Conservation (phyloP, 2,329 filamentous ascomycete genomes). For the Dactylonectria macrodidyma region DNA sequence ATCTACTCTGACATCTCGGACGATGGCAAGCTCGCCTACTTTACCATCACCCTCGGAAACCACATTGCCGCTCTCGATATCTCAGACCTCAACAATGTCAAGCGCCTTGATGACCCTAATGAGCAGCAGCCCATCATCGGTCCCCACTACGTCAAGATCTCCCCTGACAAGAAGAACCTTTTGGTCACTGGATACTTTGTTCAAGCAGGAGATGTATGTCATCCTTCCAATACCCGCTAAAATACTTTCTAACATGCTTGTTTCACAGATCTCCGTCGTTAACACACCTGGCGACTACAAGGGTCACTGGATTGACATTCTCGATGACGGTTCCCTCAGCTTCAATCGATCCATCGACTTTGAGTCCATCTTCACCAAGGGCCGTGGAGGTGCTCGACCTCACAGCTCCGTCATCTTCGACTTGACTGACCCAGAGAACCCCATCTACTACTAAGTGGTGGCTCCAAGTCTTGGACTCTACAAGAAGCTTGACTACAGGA, state of each 20-base stretch:
- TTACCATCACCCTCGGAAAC: conserved; percentile 73
- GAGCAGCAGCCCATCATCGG: conserved; percentile 72
- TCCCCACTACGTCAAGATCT: conserved; percentile 76
- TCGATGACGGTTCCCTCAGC: conserved; percentile 66
- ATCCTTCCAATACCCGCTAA: fast-evolving
- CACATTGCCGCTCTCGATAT: conserved; percentile 73
- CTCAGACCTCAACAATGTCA: conserved; percentile 71
- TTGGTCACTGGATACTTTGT: conserved; percentile 78
- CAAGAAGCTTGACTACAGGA: too few species aligned
- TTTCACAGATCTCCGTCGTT: conserved; percentile 66
- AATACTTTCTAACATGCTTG: conserved; percentile 20
- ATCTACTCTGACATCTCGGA: conserved; percentile 74
- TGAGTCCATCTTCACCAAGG: conserved; percentile 62
- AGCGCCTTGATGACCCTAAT: conserved; percentile 73
- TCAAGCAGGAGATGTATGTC: conserved; percentile 67
- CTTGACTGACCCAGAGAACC: conserved; percentile 67
- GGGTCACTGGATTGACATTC: conserved; percentile 73
- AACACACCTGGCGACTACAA: conserved; percentile 75
- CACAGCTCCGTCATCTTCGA: conserved; percentile 72
- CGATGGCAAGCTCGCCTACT: conserved; percentile 71
- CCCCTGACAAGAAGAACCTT: conserved; percentile 75
- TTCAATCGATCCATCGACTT: conserved; percentile 76
- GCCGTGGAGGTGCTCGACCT: conserved; percentile 70
- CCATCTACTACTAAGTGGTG: conserved; percentile 60
- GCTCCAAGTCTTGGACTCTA: too few species aligned